phyloP scores from a whole-genome alignment of 129 eudicot genomes.

The Solidago caesia region DNA sequence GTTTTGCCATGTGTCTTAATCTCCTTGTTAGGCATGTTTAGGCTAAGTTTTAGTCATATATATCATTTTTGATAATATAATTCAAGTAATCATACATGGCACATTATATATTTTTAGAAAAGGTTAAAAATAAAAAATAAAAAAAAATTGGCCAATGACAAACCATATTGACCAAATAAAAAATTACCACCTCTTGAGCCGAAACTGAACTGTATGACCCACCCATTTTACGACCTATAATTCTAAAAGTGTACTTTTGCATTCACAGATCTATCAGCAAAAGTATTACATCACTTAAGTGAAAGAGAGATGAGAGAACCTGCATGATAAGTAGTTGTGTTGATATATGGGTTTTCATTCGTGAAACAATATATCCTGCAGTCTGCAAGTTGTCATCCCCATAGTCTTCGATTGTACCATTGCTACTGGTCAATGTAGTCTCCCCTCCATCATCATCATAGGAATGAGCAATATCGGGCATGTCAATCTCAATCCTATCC shows the following conservation, averaged over 20 bases:
- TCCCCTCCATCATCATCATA: conserved; percentile 33
- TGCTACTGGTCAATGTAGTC: conserved; percentile 35
- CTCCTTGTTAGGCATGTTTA: too few species aligned
- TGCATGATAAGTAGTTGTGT: conserved; percentile 76
- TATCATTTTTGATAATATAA: too few species aligned
- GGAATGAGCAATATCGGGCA: conserved; percentile 45
- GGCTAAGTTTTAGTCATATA: too few species aligned
- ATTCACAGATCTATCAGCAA: neutral
- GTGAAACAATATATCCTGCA: conserved; percentile 73
- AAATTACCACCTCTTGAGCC: too few species aligned
- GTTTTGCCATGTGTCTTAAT: too few species aligned
- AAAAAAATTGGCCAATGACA: too few species aligned
- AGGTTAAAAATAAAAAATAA: too few species aligned
- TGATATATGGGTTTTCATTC: conserved; percentile 86
- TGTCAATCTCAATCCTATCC: conserved; percentile 62
- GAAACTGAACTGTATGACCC: neutral
- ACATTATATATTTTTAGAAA: neutral
- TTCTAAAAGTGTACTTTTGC: neutral
- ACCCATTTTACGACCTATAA: neutral
- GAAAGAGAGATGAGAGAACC: conserved; percentile 40
- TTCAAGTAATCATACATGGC: neutral
- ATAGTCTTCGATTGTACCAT: conserved; percentile 37
- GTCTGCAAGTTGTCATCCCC: conserved; percentile 82
- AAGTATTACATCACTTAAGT: neutral
- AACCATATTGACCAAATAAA: too few species aligned